Evolutionary conservation across 2,329 filamentous ascomycete genomes (phyloP).

Genomic region (Didymella segeticola): DNA sequence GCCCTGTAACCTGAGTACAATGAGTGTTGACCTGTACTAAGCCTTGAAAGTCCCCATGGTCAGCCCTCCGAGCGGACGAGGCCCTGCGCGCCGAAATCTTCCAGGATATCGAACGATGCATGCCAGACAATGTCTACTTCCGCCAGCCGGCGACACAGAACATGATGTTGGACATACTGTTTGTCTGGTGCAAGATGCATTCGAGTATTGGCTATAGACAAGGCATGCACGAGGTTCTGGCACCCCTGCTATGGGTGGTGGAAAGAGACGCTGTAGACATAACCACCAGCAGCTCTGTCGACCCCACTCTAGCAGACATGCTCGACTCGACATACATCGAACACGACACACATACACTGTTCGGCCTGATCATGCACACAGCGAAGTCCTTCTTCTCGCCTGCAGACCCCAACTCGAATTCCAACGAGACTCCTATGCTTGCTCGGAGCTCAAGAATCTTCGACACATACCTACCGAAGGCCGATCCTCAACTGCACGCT

Average conservation of each 20-base stretch:
- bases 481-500: slow-evolving; percentile 81
- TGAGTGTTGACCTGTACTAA: slow-evolving; percentile 56
- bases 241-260: slow-evolving; percentile 85
- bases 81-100: slow-evolving; percentile 83
- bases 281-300: slow-evolving; percentile 30
- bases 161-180: slow-evolving; percentile 86
- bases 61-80: slow-evolving; percentile 84
- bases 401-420: slow-evolving; percentile 43
- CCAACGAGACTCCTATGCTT: slow-evolving; percentile 73
- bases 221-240: slow-evolving; percentile 96
- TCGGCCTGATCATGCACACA: slow-evolving; percentile 85
- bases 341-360: slow-evolving; percentile 88
- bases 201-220: slow-evolving; percentile 91
- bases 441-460: slow-evolving; percentile 87
- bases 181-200: slow-evolving; percentile 93
- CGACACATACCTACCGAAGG: slow-evolving; percentile 75
- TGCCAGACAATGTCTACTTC: slow-evolving; percentile 92
- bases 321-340: slow-evolving; percentile 79
- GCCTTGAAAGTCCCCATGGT: slow-evolving; percentile 82
- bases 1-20: slow-evolving; percentile 27
- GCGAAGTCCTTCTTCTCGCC: slow-evolving; percentile 89
- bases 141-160: slow-evolving; percentile 78
- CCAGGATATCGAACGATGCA: slow-evolving; percentile 88
- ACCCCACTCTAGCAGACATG: slow-evolving; percentile 51
- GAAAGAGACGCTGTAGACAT: slow-evolving; percentile 77